Base-by-base conservation (phyloP, 2,329 filamentous ascomycete genomes). In the Hypoxylon sp. region DNA sequence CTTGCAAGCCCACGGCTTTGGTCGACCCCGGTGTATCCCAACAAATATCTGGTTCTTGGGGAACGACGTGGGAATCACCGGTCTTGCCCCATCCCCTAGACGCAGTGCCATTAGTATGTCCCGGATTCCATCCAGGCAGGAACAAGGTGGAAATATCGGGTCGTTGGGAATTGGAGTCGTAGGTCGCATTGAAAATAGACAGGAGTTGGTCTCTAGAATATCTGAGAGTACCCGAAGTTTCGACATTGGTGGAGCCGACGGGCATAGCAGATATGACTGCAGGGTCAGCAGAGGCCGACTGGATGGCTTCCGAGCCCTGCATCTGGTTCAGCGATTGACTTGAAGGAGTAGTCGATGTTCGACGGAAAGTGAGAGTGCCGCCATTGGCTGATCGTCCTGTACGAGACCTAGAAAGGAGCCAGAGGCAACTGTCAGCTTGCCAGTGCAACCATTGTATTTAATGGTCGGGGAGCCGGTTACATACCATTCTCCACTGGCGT, bases 41-140 rank as follows among this genome's bases (percentile, higher is more conserved):
- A 80, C 95, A 98, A 46, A 95, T 89, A 70, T 96, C 94, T n/a
- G 95, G 93, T 49, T 95, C 94, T 76, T 92, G 89, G 65, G 90
- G 90, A 70, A 87, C 84, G 70, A 92, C 89, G 78, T 94, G 91
- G 66, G 87, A 87, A 72, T 98, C 94, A 65, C 88, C 88, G 73
- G 85, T 86, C 79, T 95, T 94, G 57, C 92, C 92, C 94, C 94
- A 97, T 60, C 88, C 87, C 79, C 90, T 81, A 80, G 88, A 74
- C 72, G 83, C 76, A 80, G 85, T 76, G 78, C 91, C 90, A 74
- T 94, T 94, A 44, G 89, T 82, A 56, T 90, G 87, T 65, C 90
- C 88, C 30, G 94, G 93, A 78, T 93, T 91, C 94, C 94, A 98
- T 68, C 90, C 90, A 61, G 89, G 85, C 74, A 92, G 87, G 77